Conservation (phyloP, 2,329 filamentous ascomycete species). For the Pseudonectria buxi region DNA sequence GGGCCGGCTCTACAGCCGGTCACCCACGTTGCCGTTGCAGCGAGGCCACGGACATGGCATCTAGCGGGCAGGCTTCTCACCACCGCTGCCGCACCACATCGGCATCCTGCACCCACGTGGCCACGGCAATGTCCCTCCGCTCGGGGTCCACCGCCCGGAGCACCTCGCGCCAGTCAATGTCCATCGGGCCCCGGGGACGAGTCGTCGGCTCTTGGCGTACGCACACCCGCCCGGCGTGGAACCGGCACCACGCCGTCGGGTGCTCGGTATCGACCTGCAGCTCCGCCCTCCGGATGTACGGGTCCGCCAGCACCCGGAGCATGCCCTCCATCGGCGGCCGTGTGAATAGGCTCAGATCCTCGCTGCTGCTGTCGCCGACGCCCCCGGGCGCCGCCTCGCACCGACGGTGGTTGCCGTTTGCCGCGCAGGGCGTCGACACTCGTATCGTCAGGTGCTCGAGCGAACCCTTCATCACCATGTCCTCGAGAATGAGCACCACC, state of each 20-base stretch:
- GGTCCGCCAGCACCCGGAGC: slow-evolving; percentile 37
- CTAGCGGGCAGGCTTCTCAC: background rate
- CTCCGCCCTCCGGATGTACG: slow-evolving; percentile 35
- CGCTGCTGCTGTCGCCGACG: background rate
- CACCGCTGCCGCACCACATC: background rate
- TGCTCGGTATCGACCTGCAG: slow-evolving; percentile 32
- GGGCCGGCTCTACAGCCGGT: too few species aligned
- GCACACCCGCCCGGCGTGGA: slow-evolving; percentile 26
- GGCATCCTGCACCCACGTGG: slow-evolving; percentile 4
- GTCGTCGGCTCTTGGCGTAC: slow-evolving; percentile 6
- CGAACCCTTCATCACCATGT: slow-evolving; percentile 26
- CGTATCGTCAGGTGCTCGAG: slow-evolving; percentile 21
- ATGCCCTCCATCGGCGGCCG: slow-evolving; percentile 28
- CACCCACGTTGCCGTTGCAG: too few species aligned
- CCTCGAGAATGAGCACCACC: slow-evolving; percentile 23
- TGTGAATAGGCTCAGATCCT: slow-evolving; percentile 17
- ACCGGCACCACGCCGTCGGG: slow-evolving; percentile 34
- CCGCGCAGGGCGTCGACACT: slow-evolving; percentile 8
- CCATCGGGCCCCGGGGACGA: slow-evolving; percentile 6
- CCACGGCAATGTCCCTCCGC: slow-evolving; percentile 17
- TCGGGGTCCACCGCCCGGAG: slow-evolving; percentile 25
- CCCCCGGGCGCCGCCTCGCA: background rate
- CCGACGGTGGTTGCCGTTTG: slow-evolving; percentile 1
- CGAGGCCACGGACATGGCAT: too few species aligned
- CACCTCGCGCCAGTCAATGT: slow-evolving; percentile 27